These are phyloP conservation scores for Laguncularia racemosa DNA, from an alignment of 345 rosid species.

Conservation along the genomic window DNA sequence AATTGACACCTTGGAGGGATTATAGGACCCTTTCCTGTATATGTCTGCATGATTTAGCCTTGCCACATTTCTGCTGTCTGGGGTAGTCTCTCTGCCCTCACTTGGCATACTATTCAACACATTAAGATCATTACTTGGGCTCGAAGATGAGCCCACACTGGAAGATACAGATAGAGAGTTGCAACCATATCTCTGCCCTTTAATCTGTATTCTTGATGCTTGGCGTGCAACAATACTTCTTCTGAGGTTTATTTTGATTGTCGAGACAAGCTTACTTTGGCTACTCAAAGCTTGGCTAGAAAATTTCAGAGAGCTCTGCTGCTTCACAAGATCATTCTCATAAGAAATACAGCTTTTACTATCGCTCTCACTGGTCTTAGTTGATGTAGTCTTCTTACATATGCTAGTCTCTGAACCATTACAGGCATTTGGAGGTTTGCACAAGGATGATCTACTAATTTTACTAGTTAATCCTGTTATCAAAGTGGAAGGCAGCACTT, in stretches of 20 bases:
- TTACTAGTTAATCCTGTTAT: constrained; percentile 21
- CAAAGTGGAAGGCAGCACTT: constrained; percentile 22
- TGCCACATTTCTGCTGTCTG: constrained; percentile 33
- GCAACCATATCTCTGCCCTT: constrained; percentile 14
- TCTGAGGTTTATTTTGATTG: constrained; percentile 32
- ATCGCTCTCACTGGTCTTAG: constrained; percentile 17
- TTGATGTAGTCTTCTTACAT: constrained; percentile 13
- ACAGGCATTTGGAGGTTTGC: constrained; percentile 6
- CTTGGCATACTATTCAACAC: constrained; percentile 5
- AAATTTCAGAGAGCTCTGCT: constrained; percentile 15
- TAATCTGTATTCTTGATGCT: constrained; percentile 40
- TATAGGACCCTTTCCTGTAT: constrained; percentile 15
- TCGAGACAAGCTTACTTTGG: constrained; percentile 28
- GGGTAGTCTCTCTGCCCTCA: constrained; percentile 27
- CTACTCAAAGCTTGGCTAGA: constrained; percentile 31
- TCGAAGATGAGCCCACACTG: constrained; percentile 44
- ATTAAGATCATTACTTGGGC: constrained; percentile 12
- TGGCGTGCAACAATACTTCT: constrained; percentile 45
- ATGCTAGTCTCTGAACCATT: constrained; percentile 5
- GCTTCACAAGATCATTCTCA: constrained; percentile 22
- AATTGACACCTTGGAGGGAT: constrained; percentile 12
- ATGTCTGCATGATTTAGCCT: constrained; percentile 20
- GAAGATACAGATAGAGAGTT: constrained; percentile 42
- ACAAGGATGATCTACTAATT: constrained; percentile 7
- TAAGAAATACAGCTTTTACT: constrained; percentile 29